These are phyloP conservation scores for Letharia lupina DNA, from an alignment of 495 filamentous ascomycete genomes.

Conservation along the genomic window DNA sequence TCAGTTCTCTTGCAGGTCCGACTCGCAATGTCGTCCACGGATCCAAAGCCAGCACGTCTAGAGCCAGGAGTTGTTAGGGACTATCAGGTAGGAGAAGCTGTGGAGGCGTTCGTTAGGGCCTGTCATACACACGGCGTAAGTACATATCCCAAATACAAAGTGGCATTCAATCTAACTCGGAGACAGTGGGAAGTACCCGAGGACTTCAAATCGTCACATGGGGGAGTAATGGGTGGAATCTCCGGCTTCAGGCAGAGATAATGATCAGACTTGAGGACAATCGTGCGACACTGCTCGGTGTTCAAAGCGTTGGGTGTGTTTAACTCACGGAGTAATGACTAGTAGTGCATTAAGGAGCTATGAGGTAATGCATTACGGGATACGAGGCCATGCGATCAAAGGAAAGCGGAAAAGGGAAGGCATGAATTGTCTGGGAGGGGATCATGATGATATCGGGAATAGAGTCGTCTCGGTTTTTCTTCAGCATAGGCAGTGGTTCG, in stretches of 20 bases:
- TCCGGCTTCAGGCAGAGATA: neutral
- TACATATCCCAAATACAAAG: neutral
- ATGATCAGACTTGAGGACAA: neutral
- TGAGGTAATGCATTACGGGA: neutral
- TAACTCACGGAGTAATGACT: neutral
- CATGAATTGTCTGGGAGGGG: neutral
- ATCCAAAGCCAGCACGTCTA: constrained; percentile 67
- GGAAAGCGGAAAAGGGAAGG: neutral
- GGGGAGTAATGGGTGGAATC: neutral
- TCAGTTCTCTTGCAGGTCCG: constrained; percentile 75
- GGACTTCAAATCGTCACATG: constrained; percentile 29
- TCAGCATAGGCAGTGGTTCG: neutral
- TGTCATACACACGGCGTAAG: constrained; percentile 52
- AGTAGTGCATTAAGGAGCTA: neutral
- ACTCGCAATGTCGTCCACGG: constrained; percentile 59
- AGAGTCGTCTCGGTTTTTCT: neutral
- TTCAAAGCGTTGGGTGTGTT: neutral
- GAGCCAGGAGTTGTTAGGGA: constrained; percentile 32
- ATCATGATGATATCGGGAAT: neutral
- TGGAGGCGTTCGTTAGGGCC: constrained; percentile 63
- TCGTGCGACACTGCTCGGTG: neutral
- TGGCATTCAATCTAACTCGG: neutral
- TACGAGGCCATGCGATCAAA: neutral
- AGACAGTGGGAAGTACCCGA: constrained; percentile 42
- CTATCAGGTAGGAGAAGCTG: constrained; percentile 63